These are phyloP conservation scores for Paecilomyces sp. DNA, from an alignment of 2,329 filamentous ascomycete species.

Conservation along the genomic window DNA sequence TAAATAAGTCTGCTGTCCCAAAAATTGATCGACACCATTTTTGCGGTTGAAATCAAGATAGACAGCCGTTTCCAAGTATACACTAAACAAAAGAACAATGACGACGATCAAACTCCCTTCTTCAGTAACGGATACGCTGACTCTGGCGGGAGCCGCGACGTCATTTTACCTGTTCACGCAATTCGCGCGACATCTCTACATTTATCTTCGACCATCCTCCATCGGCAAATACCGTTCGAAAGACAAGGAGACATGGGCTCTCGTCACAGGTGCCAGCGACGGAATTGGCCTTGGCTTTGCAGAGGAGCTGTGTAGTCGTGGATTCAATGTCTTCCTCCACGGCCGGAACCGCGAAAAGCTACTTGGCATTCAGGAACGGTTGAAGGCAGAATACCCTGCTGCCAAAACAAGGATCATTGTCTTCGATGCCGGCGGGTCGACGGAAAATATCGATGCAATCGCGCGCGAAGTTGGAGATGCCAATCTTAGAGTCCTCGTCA, in stretches of 20 bases:
- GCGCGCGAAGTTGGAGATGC: constrained; percentile 27
- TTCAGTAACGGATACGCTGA: not conserved
- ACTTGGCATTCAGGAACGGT: constrained; percentile 28
- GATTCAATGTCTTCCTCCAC: constrained; percentile 53
- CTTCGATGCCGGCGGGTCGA: constrained; percentile 34
- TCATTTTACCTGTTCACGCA: not conserved
- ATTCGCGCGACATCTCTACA: constrained; percentile 4
- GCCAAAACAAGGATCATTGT: constrained; percentile 35
- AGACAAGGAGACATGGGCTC: constrained; percentile 32
- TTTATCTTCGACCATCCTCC: constrained; percentile 11
- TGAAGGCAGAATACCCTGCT: constrained; percentile 34
- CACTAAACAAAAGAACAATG: not conserved
- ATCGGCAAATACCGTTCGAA: constrained; percentile 9
- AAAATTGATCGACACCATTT: not conserved
- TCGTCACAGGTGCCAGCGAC: constrained; percentile 49
- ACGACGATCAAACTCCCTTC: not conserved
- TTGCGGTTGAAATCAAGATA: not conserved
- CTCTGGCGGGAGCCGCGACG: not conserved
- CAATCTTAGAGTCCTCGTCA: constrained; percentile 48
- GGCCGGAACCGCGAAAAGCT: constrained; percentile 49
- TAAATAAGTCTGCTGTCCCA: not conserved
- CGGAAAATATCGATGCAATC: constrained; percentile 14
- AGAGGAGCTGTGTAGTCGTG: constrained; percentile 43
- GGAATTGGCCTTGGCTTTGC: constrained; percentile 50
- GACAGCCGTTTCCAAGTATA: not conserved